Base-by-base conservation (phyloP, 169 alveolate species). In the Plasmodium gonderi region DNA sequence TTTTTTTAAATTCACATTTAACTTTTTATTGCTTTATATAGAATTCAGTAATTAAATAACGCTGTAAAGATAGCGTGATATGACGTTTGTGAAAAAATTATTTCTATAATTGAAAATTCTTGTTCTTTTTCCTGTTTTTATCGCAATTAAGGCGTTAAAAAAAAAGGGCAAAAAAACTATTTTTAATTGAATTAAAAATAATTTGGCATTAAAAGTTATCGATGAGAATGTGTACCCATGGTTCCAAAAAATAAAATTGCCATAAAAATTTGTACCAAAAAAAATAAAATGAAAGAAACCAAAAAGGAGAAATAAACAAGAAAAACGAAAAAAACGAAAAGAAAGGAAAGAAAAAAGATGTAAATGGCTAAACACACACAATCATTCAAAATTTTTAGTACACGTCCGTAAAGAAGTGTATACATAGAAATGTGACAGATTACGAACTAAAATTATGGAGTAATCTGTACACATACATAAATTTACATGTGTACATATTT, bases 141-240 rank as follows among this genome's bases (percentile, higher is more conserved):
- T 60, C 64, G 20, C 23, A 54, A 79, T 20, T 51, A 54, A 79
- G 12, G 45, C 77, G 29, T 60, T 54, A 79, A 79, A 79, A 79
- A 60, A 47, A 68, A 60, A 44, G 31, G 49, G 23, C 31, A 79
- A 64, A 60, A n/a, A 44, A 54, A 45, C 45, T 47, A 33, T 12
- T 60, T 64, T 79, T 79, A 17, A 79, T 36, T 79, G 77, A 79
- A 79, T 79, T 79, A 33, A 38, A 72, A 79, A 79, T 33, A 44
- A 7, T 54, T 29, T 79, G 67, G 65, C 45, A 29, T 51, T 33
- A 60, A 20, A 40, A 60, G 6, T 54, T 12, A 77, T 17, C 20
- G 45, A 20, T 33, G 20, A 12, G 45, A 45, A 77, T 7, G 64
- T 17, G 23, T 77, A 29, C 72, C 8, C 42, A 54, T 44, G 36